phyloP scores from a whole-genome alignment of 2,329 filamentous ascomycete species.

The Teratosphaeria viscida region DNA sequence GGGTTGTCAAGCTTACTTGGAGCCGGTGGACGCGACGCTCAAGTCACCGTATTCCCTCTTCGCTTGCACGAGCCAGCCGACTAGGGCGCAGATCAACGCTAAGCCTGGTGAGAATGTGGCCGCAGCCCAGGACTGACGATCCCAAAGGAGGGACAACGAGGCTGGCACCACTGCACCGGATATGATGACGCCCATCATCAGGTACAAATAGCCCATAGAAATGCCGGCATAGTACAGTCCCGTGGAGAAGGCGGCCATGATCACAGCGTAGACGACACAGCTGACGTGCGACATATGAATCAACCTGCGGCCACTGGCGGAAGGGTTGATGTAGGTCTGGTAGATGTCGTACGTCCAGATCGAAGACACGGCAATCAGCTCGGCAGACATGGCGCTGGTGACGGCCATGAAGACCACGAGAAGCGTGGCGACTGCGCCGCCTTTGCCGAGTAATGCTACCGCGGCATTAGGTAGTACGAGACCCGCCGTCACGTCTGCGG shows the following conservation, averaged over 20 bases:
- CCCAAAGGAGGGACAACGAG: conserved; percentile 70
- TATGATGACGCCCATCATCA: conserved; percentile 88
- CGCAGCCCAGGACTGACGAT: conserved; percentile 65
- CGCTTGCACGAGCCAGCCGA: conserved; percentile 69
- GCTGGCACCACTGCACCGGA: conserved; percentile 67
- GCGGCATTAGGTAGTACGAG: conserved; percentile 78
- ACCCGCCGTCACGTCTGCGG: conserved; percentile 68
- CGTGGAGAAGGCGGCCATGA: conserved; percentile 69
- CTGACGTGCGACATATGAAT: conserved; percentile 70
- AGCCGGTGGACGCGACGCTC: conserved; percentile 63
- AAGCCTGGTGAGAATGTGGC: conserved; percentile 60
- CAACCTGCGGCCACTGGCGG: conserved; percentile 61
- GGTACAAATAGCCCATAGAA: conserved; percentile 78
- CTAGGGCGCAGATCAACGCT: conserved; percentile 57
- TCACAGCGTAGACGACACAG: conserved; percentile 62
- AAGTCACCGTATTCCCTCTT: conserved; percentile 59
- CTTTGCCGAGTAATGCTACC: conserved; percentile 69
- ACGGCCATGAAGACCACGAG: conserved; percentile 86
- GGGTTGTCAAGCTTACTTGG: conserved; percentile 42
- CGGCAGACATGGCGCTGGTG: conserved; percentile 70
- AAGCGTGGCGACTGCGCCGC: conserved; percentile 67
- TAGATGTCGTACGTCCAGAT: conserved; percentile 87
- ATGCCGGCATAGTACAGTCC: conserved; percentile 54
- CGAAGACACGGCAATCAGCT: conserved; percentile 77
- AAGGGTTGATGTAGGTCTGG: conserved; percentile 73